Evolutionary conservation across 1,284 basidiomycete genomes (phyloP), one percentile per base, ranked within the genome.

Genomic region (Meira miltonrushii): DNA sequence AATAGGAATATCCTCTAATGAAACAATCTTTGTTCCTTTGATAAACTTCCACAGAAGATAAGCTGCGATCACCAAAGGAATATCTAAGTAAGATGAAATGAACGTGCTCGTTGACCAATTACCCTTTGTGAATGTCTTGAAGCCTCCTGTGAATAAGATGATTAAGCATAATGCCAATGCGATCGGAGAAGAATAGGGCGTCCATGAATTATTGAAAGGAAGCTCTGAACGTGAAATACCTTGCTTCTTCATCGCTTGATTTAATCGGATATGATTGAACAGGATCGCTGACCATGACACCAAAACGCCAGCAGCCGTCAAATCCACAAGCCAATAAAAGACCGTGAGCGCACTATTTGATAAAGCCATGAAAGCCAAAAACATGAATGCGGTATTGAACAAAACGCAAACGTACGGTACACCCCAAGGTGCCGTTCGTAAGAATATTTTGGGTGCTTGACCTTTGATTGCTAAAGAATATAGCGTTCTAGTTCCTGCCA

Each of bases 11-110:
- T 19, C 12, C 5, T 48, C 46, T 13, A 48, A 23, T 8, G 46
- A 25, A 21, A 48, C 23, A 17, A 21, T 56, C 28, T 59, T 63
- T 3, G 67, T 65, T 49, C 57, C 63, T 40, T 66, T 66, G 43
- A 51, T 39, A 2, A 64, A 19, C 58, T 69, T 69, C 66, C 66
- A 69, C 8, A 62, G 54, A 2, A 57, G 9, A 54, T 28, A 57
- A 28, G 47, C 46, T 11, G 33, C 19, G 9, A 57, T 49, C 12
- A 51, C 54, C 13, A 57, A 38, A 11, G 79, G 79, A 48, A 92
- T 79, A 43, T 89, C 87, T 40, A 93, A 75, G 78, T 92, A 92
- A 73, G 85, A 87, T 47, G 88, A 88, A 52, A 91, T 80, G 33
- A 95, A 7, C 90, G 95, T 80, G 96, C 58, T 62, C 9, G 63